A percentile compares a stretch with the other conserved stretches of the same genome.
Evolutionary conservation across 208 protist species (phyloP).

Genomic region (Endotrypanum monterogeii): DNA sequence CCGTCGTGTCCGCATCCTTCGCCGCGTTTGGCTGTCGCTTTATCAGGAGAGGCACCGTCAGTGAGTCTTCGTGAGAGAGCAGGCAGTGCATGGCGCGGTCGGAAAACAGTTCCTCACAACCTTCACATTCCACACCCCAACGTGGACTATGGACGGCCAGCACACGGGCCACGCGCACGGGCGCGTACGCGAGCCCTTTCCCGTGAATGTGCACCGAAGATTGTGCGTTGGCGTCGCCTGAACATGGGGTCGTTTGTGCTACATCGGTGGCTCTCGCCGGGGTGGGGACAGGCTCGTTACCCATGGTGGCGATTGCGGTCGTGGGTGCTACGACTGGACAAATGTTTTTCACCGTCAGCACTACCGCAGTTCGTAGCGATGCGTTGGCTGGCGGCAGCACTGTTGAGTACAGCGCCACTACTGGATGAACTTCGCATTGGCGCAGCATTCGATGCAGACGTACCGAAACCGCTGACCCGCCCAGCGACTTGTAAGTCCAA

Average conservation of each 20-base stretch:
- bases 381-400: conserved; percentile 64
- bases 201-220: background rate
- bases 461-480: conserved; percentile 17
- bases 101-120: conserved; percentile 28
- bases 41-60: conserved; percentile 59
- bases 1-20: conserved; percentile 16
- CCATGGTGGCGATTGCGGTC: background rate
- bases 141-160: conserved; percentile 53
- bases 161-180: conserved; percentile 58
- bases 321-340: background rate
- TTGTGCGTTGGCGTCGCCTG: background rate
- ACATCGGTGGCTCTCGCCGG: conserved; percentile 1
- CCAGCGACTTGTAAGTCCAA: background rate
- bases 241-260: conserved; percentile 13
- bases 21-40: conserved; percentile 21
- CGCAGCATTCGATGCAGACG: conserved; percentile 79
- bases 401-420: conserved; percentile 61
- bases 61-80: conserved; percentile 48
- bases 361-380: conserved; percentile 39
- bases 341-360: conserved; percentile 68
- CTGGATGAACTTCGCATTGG: conserved; percentile 61
- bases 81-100: conserved; percentile 44
- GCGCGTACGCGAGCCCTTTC: conserved; percentile 13
- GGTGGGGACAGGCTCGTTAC: background rate
- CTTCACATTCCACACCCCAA: conserved; percentile 47